Percentiles rank a stretch among this genome's conserved stretches.
phyloP scores from a whole-genome alignment of 805 yeast genomes.

The Saccharomycopsis selenospora region DNA sequence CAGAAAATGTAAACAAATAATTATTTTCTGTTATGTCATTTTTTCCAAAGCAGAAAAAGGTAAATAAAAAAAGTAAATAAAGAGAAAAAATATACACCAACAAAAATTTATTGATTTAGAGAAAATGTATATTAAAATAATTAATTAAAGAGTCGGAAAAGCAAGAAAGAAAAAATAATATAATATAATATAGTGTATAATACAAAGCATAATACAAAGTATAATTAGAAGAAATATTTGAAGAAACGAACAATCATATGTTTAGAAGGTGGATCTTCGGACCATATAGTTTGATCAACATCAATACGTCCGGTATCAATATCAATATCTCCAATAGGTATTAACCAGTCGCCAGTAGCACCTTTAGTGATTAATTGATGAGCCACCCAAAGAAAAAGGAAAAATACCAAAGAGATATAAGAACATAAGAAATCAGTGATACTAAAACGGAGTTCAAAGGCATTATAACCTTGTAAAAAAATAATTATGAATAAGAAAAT shows the following conservation, averaged over 20 bases:
- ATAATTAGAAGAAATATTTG: neutral
- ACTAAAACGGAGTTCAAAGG: slow-evolving; percentile 47
- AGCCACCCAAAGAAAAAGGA: slow-evolving; percentile 42
- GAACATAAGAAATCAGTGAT: slow-evolving; percentile 55
- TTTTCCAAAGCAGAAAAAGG: neutral
- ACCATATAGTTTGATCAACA: slow-evolving; percentile 5
- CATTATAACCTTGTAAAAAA: slow-evolving; percentile 62
- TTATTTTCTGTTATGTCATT: too few species aligned
- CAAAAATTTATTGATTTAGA: too few species aligned
- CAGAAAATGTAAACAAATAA: neutral
- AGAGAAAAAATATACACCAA: too few species aligned
- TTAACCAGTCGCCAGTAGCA: slow-evolving; percentile 14
- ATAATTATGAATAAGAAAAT: slow-evolving; percentile 46
- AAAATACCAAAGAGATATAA: slow-evolving; percentile 55
- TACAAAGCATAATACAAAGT: too few species aligned
- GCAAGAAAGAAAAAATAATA: too few species aligned
- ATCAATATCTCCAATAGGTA: slow-evolving; percentile 43
- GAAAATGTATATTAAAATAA: too few species aligned
- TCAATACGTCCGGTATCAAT: slow-evolving; percentile 36
- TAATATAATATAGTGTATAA: neutral
- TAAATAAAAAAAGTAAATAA: neutral
- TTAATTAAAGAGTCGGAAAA: too few species aligned
- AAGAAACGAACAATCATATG: neutral
- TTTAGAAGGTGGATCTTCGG: neutral
- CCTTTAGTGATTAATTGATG: slow-evolving; percentile 31